Evolutionary conservation across 345 rosid species (phyloP).

Genomic region (Murraya paniculata): DNA sequence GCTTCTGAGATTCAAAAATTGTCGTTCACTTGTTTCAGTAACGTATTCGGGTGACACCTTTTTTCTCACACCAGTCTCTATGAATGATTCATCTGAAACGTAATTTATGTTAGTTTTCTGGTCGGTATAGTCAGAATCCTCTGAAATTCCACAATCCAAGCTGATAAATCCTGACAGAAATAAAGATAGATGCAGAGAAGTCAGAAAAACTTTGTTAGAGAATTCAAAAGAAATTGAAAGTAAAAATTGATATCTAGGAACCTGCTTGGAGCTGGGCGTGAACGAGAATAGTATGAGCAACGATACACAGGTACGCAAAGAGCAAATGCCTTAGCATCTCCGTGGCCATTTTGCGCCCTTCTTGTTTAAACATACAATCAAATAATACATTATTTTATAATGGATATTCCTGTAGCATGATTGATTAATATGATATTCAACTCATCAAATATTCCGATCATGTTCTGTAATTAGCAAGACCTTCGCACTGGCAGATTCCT

Average conservation of each 20-base stretch:
- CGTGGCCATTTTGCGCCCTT: background rate
- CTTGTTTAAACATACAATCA: background rate
- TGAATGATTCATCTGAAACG: slow-evolving; percentile 12
- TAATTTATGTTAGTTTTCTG: background rate
- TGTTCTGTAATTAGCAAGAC: background rate
- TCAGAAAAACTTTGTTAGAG: no score
- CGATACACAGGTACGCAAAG: background rate
- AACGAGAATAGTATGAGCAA: background rate
- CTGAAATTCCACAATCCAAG: slow-evolving; percentile 23
- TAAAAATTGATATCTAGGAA: background rate
- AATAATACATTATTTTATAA: no score
- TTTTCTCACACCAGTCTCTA: background rate
- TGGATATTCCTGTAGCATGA: background rate
- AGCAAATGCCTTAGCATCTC: background rate
- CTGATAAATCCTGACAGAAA: background rate
- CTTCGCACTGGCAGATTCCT: no score
- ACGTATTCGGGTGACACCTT: background rate
- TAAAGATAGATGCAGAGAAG: background rate
- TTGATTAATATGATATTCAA: background rate
- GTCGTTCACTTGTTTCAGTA: background rate
- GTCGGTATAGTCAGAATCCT: background rate
- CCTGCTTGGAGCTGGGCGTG: background rate
- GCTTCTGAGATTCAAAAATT: slow-evolving; percentile 4
- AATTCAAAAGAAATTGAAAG: no score
- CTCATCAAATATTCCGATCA: background rate